Evolutionary conservation across 2,329 filamentous ascomycete species (phyloP).

Genomic region (Hymenoscyphus scutula): DNA sequence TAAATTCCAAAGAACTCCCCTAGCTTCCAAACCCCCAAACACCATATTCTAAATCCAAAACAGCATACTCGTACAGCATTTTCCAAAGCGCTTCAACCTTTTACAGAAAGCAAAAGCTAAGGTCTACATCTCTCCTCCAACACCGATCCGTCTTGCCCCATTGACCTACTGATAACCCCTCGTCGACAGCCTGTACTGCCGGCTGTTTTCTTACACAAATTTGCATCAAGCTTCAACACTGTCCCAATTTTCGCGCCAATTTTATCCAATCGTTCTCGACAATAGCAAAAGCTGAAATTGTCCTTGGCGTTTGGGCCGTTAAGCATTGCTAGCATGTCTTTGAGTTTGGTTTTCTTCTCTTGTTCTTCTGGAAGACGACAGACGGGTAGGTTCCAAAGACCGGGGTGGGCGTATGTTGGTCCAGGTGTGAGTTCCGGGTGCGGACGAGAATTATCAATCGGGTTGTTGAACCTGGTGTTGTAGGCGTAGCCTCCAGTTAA

Average conservation of each 20-base stretch:
- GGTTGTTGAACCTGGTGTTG: not conserved
- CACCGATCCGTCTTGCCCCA: not conserved
- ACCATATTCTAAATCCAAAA: not conserved
- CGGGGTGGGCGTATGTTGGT: not conserved
- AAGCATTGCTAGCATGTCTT: not conserved
- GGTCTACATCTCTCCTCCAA: slow-evolving; percentile 2
- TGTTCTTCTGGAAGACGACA: not conserved
- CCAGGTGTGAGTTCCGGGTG: not conserved
- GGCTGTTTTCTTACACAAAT: not conserved
- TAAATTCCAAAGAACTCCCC: not conserved
- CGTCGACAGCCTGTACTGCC: not conserved
- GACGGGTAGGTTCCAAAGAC: not conserved
- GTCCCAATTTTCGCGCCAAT: not conserved
- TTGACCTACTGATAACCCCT: not conserved
- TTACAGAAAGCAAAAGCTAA: not conserved
- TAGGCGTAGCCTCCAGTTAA: not conserved
- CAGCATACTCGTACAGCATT: not conserved
- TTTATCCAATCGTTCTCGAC: not conserved
- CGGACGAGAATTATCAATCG: not conserved
- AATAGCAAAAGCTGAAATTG: not conserved
- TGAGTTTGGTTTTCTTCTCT: not conserved
- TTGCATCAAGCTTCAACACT: not conserved
- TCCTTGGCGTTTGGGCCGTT: not conserved
- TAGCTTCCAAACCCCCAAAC: not conserved
- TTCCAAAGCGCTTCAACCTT: not conserved